phyloP scores from a whole-genome alignment of 169 alveolate species.

The Cryptosporidium ubiquitum region DNA sequence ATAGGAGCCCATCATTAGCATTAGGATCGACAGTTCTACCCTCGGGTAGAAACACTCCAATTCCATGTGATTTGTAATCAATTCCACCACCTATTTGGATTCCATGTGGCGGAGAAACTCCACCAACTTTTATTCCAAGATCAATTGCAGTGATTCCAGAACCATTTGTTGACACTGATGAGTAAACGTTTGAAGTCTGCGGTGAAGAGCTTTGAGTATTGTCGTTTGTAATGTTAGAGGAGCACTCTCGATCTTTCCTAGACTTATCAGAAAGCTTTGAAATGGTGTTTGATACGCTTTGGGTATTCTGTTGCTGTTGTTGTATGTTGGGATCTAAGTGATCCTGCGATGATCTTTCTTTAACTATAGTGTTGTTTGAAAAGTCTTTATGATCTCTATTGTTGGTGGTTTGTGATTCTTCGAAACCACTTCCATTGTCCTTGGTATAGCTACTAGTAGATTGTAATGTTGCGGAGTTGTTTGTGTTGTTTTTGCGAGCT shows the following conservation, averaged over 20 bases:
- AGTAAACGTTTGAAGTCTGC: neutral
- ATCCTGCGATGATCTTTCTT: neutral
- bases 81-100: constrained; percentile 49
- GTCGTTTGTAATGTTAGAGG: neutral
- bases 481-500: constrained; percentile 48
- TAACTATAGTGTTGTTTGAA: neutral
- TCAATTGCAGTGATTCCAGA: constrained; percentile 48
- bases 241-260: neutral
- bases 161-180: neutral
- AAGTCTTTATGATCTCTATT: neutral
- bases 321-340: neutral
- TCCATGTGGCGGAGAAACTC: constrained; percentile 53
- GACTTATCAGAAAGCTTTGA: neutral
- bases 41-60: constrained; percentile 66
- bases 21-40: constrained; percentile 73
- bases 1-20: constrained; percentile 64
- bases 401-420: neutral
- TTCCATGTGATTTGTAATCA: neutral
- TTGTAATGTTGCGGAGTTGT: neutral
- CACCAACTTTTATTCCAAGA: constrained; percentile 67
- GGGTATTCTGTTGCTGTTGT: neutral
- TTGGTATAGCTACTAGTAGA: neutral
- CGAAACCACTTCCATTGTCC: neutral
- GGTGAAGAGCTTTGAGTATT: constrained; percentile 6
- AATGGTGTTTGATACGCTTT: neutral